These are phyloP conservation scores for Solanum clarkiae DNA, from an alignment of 257 asterid genomes.

Conservation along the genomic window DNA sequence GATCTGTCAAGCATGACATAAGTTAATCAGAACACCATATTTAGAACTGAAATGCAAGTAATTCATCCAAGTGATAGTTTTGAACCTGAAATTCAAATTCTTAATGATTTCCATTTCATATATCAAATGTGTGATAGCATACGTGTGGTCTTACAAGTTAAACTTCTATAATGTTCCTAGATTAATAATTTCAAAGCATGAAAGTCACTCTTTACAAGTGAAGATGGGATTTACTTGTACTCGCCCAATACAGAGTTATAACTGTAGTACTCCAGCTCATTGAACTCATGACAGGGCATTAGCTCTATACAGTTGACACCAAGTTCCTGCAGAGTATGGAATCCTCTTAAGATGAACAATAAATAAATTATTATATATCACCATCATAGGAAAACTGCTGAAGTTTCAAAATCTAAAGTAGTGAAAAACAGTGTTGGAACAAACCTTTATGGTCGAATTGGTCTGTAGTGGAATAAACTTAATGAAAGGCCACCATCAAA, in stretches of 20 bases:
- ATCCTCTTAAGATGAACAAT: not conserved
- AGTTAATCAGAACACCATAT: not conserved
- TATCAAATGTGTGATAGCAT: not conserved
- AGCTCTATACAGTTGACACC: slow-evolving; percentile 98
- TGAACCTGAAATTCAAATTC: not conserved
- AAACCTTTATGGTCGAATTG: not conserved
- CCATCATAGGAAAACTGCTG: not conserved
- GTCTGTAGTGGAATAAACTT: not conserved
- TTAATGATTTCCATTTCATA: not conserved
- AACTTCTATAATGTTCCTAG: not conserved
- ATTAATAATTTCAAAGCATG: not conserved
- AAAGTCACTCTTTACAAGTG: not conserved
- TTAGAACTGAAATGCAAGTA: not conserved
- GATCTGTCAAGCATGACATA: not conserved
- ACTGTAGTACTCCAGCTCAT: slow-evolving; percentile 90
- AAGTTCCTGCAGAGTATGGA: slow-evolving; percentile 53
- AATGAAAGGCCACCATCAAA: not conserved
- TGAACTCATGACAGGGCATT: slow-evolving; percentile 99
- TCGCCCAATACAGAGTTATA: slow-evolving; percentile 85
- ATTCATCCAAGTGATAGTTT: not conserved
- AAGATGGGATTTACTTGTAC: slow-evolving; percentile 45
- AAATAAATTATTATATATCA: not conserved
- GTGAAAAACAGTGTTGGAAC: not conserved
- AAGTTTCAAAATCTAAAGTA: not conserved
- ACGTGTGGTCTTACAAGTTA: not conserved